Percentiles rank a stretch among this genome's conserved stretches.
Conservation (phyloP, 31 red algal species). For the Pterothamnion heteromorphum region DNA sequence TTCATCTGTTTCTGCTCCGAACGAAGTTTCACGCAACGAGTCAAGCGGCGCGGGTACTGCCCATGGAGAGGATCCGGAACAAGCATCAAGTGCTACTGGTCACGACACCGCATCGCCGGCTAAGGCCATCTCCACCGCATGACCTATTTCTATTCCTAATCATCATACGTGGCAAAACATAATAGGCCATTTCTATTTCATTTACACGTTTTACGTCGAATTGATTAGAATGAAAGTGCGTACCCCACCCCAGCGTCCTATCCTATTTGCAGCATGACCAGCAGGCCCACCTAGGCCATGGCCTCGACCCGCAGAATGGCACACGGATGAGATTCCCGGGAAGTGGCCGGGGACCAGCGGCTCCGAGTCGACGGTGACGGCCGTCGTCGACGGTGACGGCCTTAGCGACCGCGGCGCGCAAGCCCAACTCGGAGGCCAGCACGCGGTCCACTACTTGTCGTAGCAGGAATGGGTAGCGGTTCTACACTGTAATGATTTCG, state of each 20-base stretch:
- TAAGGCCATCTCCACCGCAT: background rate
- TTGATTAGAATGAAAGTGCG: background rate
- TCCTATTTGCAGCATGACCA: background rate
- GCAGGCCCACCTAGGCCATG: background rate
- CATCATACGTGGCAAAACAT: background rate
- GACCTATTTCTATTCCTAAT: background rate
- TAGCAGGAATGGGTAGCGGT: background rate
- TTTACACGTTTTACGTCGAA: background rate
- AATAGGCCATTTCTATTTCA: background rate
- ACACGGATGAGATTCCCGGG: background rate
- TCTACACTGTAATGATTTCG: constrained; percentile 35
- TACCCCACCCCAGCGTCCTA: background rate
- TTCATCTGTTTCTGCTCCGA: too few relatives aligned
- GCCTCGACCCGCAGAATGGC: background rate
- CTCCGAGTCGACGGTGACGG: background rate
- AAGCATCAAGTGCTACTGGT: too few relatives aligned
- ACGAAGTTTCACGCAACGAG: too few relatives aligned
- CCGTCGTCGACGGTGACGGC: background rate
- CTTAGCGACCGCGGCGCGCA: background rate
- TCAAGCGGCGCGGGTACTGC: too few relatives aligned
- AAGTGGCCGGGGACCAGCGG: background rate
- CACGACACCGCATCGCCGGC: too few relatives aligned
- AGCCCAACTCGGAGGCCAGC: background rate
- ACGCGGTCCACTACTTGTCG: background rate
- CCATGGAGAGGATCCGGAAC: too few relatives aligned